Evolutionary conservation across 1,284 basidiomycete genomes (phyloP), one percentile per base, ranked within the genome.

Genomic region (Erythrobasidium hasegawianum): DNA sequence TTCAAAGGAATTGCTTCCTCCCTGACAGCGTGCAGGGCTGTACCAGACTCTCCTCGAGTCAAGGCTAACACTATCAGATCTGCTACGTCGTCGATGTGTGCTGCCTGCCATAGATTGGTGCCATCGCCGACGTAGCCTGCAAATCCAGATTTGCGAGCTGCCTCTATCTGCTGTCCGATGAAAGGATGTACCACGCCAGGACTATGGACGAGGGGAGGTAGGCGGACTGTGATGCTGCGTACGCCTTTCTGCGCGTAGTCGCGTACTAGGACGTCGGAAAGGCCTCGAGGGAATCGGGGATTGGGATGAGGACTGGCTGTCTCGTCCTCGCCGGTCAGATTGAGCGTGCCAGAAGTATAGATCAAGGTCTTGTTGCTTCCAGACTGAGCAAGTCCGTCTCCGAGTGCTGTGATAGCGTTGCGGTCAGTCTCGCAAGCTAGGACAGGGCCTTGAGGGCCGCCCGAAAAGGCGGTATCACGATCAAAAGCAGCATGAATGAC

Each of bases 61-160:
- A 75, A 38, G 0, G 75, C 74, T 9, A 74, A 60, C n/a, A 67
- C 60, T 59, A 70, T 74, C 11, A 76, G 54, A 8, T 14, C 52
- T 0, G 72, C 75, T 1, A 68, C 70, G 61, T 76, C 76, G 10
- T 68, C 40, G 29, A 71, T 68, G 65, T 74, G 69, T 8, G 68
- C 66, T 3, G 71, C 41, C 1, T 71, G 65, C 72, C 72, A 72
- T 14, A 45, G 40, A 54, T 67, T 69, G 2, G 14, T 9, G 1
- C 69, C 69, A 0, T 72, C 66, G 1, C 54, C 72, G 38, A 74
- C 50, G 64, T 70, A 72, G 0, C 64, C 68, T 13, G 69, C 47
- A 41, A 41, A 64, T 1, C 73, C 73, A 3, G 18, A 54, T 45
- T 68, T 40, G 10, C 57, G 62, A 16, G 73, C 69, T 0, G 26